Conservation (phyloP, 1,284 basidiomycete genomes). For the Termitomyces sp. region DNA sequence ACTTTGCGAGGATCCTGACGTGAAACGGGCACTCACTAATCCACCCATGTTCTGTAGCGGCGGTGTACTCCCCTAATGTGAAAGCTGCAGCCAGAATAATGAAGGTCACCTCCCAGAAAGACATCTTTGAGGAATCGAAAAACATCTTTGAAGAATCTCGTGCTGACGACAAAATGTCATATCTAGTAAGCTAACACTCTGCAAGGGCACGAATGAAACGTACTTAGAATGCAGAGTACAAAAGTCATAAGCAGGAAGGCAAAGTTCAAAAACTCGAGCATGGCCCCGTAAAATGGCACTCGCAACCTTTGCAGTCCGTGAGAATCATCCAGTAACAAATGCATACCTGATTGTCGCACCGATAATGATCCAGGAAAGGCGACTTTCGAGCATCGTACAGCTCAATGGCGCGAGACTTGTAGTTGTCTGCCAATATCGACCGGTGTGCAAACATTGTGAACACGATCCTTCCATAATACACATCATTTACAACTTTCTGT, state of each 20-base stretch:
- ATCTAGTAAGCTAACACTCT: constrained; percentile 5
- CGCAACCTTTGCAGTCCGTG: constrained; percentile 46
- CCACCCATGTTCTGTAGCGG: constrained; percentile 81
- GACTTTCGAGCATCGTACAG: constrained; percentile 70
- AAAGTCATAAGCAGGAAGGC: constrained; percentile 64
- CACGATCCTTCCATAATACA: constrained; percentile 70
- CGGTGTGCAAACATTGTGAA: constrained; percentile 62
- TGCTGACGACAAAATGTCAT: constrained; percentile 34
- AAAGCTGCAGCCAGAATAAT: constrained; percentile 75
- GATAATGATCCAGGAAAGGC: constrained; percentile 81
- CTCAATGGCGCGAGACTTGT: constrained; percentile 72
- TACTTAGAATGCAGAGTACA: constrained; percentile 69
- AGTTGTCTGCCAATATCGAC: constrained; percentile 81
- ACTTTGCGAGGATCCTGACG: neutral
- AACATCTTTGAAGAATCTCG: constrained; percentile 48
- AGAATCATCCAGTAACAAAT: neutral
- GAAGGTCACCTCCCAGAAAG: constrained; percentile 66
- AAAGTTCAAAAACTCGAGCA: constrained; percentile 78
- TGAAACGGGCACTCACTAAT: constrained; percentile 53
- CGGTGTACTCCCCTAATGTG: constrained; percentile 75
- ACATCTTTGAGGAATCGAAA: constrained; percentile 34
- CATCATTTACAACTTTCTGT: constrained; percentile 79
- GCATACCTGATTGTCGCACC: constrained; percentile 30
- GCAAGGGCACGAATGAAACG: constrained; percentile 21
- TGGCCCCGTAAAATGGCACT: constrained; percentile 76